Evolutionary conservation across 2,329 filamentous ascomycete genomes (phyloP).

Genomic region (Beauveria rudraprayagi): DNA sequence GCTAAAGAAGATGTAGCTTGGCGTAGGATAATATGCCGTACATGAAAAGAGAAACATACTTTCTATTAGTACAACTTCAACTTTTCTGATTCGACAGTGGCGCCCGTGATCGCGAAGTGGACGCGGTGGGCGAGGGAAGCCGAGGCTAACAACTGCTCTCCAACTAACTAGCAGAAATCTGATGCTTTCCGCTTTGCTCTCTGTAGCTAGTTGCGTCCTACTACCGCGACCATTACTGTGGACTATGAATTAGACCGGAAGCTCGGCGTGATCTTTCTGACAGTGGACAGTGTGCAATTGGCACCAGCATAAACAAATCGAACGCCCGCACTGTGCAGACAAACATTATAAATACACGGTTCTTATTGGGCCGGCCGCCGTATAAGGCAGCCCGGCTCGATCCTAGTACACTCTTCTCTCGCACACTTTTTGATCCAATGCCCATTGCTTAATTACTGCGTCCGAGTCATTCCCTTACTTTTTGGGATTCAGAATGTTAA

Average conservation of each 20-base stretch:
- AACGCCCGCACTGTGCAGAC: slow-evolving; percentile 7
- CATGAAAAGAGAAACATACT: neutral
- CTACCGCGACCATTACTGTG: neutral
- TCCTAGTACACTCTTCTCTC: neutral
- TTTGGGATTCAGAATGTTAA: slow-evolving; percentile 6
- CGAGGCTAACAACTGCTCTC: neutral
- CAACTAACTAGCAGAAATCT: neutral
- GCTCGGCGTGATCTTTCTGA: neutral
- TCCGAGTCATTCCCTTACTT: neutral
- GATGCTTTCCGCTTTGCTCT: neutral
- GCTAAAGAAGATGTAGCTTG: neutral
- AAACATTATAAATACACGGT: neutral
- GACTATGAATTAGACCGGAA: neutral
- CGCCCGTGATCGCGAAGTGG: neutral
- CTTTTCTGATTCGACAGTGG: neutral
- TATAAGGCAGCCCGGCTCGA: neutral
- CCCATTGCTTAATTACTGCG: neutral
- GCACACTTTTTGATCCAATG: neutral
- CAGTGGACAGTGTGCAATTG: neutral
- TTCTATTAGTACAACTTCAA: neutral
- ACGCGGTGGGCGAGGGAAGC: neutral
- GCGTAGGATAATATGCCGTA: slow-evolving; percentile 8
- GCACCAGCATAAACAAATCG: neutral
- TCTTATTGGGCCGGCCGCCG: neutral
- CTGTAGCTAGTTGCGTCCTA: neutral